Percentiles rank a stretch among this genome's conserved stretches.
phyloP scores from a whole-genome alignment of 1,284 basidiomycete genomes.

The Microbotryomycetes sp. region DNA sequence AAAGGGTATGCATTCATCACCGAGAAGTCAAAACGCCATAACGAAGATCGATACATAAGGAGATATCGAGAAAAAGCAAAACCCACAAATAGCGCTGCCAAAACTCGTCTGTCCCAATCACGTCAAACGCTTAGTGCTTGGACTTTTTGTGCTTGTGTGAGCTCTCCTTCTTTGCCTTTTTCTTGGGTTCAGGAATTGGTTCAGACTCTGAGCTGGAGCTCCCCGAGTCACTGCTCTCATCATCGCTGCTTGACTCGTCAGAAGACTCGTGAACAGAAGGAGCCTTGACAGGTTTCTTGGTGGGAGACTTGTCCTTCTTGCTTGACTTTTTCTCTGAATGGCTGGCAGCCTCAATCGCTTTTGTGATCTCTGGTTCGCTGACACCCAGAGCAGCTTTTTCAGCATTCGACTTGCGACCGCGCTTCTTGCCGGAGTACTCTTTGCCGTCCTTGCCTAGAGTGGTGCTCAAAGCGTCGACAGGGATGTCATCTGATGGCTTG shows the following conservation, averaged over 20 bases:
- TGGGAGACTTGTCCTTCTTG: conserved; percentile 16
- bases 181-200: conserved; percentile 6
- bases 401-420: conserved; percentile 29
- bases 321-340: conserved; percentile 17
- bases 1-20: too few relatives aligned
- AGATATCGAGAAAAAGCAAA: too few relatives aligned
- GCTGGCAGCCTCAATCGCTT: conserved; percentile 9
- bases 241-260: conserved; percentile 3
- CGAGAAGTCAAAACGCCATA: too few relatives aligned
- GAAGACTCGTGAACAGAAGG: neutral
- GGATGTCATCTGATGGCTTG: conserved; percentile 6
- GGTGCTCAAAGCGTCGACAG: neutral
- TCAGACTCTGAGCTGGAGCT: conserved; percentile 9
- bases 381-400: conserved; percentile 18
- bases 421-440: conserved; percentile 33
- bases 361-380: conserved; percentile 3
- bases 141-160: conserved; percentile 17
- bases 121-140: too few relatives aligned
- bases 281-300: neutral
- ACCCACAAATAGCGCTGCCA: too few relatives aligned
- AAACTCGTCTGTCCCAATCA: too few relatives aligned
- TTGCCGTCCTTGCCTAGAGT: conserved; percentile 12
- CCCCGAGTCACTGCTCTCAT: conserved; percentile 4
- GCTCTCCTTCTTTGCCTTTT: conserved; percentile 22
- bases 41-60: too few relatives aligned